Conservation (phyloP, 2,329 filamentous ascomycete species). For the Tolypocladium inflatum region DNA sequence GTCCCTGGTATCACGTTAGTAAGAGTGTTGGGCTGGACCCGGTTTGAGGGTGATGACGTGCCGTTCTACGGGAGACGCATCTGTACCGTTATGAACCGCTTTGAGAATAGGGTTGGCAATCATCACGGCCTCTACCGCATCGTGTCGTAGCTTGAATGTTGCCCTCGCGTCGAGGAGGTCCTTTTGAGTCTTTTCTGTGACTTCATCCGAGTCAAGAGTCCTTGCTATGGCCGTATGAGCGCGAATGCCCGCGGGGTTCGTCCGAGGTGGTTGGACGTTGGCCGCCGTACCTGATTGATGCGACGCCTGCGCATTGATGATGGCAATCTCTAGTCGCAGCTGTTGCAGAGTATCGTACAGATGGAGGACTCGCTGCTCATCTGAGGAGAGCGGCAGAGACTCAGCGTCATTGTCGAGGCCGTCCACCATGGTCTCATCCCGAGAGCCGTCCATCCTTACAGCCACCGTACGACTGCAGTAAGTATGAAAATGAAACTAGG, state of each 20-base stretch:
- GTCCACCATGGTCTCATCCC: slow-evolving; percentile 17
- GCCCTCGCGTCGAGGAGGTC: slow-evolving; percentile 63
- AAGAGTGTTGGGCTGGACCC: not conserved
- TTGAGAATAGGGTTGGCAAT: slow-evolving; percentile 68
- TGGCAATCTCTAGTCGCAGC: slow-evolving; percentile 60
- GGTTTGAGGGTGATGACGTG: slow-evolving; percentile 23
- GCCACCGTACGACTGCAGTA: not conserved
- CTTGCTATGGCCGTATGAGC: slow-evolving; percentile 5
- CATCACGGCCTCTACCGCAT: slow-evolving; percentile 58
- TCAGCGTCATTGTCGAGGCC: slow-evolving; percentile 21
- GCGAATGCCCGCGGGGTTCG: not conserved
- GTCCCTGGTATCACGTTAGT: slow-evolving; percentile 36
- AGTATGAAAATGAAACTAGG: not conserved
- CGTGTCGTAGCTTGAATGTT: slow-evolving; percentile 58
- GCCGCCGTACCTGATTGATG: slow-evolving; percentile 22
- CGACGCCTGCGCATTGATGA: slow-evolving; percentile 44
- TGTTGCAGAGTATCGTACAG: slow-evolving; percentile 65
- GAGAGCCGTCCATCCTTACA: slow-evolving; percentile 16
- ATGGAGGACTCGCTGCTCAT: slow-evolving; percentile 56
- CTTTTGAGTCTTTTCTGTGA: slow-evolving; percentile 48
- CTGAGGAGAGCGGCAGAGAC: slow-evolving; percentile 48
- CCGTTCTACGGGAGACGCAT: slow-evolving; percentile 59
- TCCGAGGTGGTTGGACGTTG: not conserved
- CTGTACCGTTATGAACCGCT: slow-evolving; percentile 60
- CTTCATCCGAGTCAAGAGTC: slow-evolving; percentile 33